Percentiles rank a stretch among this genome's conserved stretches.
Conservation (phyloP, 345 rosid genomes). For the Arabis alpina region DNA sequence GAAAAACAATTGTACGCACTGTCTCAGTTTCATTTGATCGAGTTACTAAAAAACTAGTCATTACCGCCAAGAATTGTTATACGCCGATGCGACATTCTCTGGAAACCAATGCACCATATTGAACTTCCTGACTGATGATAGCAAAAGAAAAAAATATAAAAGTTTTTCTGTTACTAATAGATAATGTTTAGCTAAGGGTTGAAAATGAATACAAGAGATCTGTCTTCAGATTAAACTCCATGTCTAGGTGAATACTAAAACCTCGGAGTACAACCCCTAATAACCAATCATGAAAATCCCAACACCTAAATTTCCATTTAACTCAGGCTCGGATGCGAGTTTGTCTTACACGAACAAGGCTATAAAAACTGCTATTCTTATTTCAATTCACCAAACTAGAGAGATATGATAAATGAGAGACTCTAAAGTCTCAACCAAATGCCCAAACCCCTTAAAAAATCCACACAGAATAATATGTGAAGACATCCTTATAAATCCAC, state of each 20-base stretch:
- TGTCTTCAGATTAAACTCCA: background rate
- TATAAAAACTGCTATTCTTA: background rate
- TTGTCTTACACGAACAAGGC: background rate
- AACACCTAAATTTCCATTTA: too few relatives aligned
- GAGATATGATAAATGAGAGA: background rate
- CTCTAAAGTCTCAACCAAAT: conserved; percentile 4
- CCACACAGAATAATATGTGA: too few relatives aligned
- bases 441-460: too few relatives aligned
- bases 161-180: background rate
- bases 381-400: background rate
- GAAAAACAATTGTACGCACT: background rate
- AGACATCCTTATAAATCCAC: too few relatives aligned
- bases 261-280: background rate
- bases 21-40: conserved; percentile 6
- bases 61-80: conserved; percentile 94
- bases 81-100: conserved; percentile 62
- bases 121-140: conserved; percentile 64
- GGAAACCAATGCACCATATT: conserved; percentile 93
- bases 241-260: background rate
- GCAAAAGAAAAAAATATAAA: background rate
- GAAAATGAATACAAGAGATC: conserved; percentile 2
- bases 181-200: background rate
- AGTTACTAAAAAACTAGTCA: background rate
- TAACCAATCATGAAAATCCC: background rate
- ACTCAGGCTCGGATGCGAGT: too few relatives aligned